A percentile compares a stretch with the other conserved stretches of the same genome.
These are phyloP conservation scores for Hydnomerulius pinastri DNA, from an alignment of 768 basidiomycete genomes.

Conservation along the genomic window DNA sequence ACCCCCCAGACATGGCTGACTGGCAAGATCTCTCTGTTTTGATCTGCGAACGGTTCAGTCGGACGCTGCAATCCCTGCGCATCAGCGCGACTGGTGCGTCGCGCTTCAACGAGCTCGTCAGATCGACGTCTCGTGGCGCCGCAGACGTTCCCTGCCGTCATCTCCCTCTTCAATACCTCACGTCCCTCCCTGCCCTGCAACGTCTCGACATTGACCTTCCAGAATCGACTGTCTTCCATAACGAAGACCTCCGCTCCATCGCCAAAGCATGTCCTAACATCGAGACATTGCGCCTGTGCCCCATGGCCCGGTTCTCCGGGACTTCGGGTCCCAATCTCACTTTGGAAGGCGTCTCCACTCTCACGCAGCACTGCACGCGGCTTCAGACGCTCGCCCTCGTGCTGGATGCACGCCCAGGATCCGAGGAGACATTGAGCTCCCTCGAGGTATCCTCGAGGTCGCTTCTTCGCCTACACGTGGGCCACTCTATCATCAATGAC, in stretches of 20 bases:
- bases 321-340: slow-evolving; percentile 56
- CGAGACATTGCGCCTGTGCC: slow-evolving; percentile 68
- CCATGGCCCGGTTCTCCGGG: slow-evolving; percentile 64
- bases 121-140: slow-evolving; percentile 65
- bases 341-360: slow-evolving; percentile 60
- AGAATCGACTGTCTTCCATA: slow-evolving; percentile 67
- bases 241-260: slow-evolving; percentile 58
- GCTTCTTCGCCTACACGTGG: slow-evolving; percentile 69
- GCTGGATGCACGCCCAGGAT: slow-evolving; percentile 55
- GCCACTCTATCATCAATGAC: slow-evolving; percentile 72
- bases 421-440: slow-evolving; percentile 46
- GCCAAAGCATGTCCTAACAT: slow-evolving; percentile 66
- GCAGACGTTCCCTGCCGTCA: slow-evolving; percentile 57
- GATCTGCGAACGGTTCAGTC: slow-evolving; percentile 62
- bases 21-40: slow-evolving; percentile 72
- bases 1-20: slow-evolving; percentile 71
- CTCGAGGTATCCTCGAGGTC: slow-evolving; percentile 60
- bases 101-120: slow-evolving; percentile 81
- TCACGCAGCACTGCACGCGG: slow-evolving; percentile 58
- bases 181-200: slow-evolving; percentile 51
- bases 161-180: slow-evolving; percentile 62
- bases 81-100: slow-evolving; percentile 67
- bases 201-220: slow-evolving; percentile 80
- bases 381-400: slow-evolving; percentile 69
- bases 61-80: slow-evolving; percentile 59